These are phyloP conservation scores for Narthecium ossifragum DNA, from an alignment of 106 monocot species.

Conservation along the genomic window DNA sequence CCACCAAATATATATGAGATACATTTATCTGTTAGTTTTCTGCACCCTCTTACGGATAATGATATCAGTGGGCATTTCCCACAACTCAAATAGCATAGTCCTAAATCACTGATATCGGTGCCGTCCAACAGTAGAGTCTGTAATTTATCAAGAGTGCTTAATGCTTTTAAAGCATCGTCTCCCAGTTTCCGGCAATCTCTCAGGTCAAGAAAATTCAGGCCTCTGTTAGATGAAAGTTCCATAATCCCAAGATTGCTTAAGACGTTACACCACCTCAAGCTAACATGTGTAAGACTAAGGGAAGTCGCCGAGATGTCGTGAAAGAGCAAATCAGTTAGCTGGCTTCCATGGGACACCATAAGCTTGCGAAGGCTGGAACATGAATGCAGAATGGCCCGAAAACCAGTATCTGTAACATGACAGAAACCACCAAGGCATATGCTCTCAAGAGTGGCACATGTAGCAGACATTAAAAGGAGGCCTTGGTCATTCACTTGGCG, in stretches of 20 bases:
- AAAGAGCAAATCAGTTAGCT: conserved; percentile 88
- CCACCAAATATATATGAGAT: conserved; percentile 51
- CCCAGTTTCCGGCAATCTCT: conserved; percentile 71
- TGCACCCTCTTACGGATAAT: conserved; percentile 84
- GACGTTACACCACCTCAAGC: conserved; percentile 80
- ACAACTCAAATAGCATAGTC: conserved; percentile 58
- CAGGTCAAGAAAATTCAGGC: conserved; percentile 67
- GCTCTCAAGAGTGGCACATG: conserved; percentile 73
- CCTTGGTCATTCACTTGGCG: conserved; percentile 86
- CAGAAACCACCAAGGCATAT: conserved; percentile 86
- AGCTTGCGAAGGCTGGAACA: conserved; percentile 65
- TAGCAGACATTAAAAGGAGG: conserved; percentile 68
- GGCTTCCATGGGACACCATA: conserved; percentile 73
- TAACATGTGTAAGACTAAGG: conserved; percentile 78
- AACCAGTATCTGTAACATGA: conserved; percentile 87
- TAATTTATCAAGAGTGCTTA: conserved; percentile 57
- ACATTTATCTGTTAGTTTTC: conserved; percentile 60
- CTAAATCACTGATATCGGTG: conserved; percentile 58
- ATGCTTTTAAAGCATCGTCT: conserved; percentile 49
- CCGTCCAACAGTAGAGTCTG: conserved; percentile 63
- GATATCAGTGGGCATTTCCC: conserved; percentile 53
- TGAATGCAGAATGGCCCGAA: conserved; percentile 78
- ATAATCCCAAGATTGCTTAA: conserved; percentile 59
- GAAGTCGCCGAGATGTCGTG: conserved; percentile 96
- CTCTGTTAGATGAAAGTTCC: conserved; percentile 51